Conservation (phyloP, 106 monocot genomes). For the Amphibolis antarctica region DNA sequence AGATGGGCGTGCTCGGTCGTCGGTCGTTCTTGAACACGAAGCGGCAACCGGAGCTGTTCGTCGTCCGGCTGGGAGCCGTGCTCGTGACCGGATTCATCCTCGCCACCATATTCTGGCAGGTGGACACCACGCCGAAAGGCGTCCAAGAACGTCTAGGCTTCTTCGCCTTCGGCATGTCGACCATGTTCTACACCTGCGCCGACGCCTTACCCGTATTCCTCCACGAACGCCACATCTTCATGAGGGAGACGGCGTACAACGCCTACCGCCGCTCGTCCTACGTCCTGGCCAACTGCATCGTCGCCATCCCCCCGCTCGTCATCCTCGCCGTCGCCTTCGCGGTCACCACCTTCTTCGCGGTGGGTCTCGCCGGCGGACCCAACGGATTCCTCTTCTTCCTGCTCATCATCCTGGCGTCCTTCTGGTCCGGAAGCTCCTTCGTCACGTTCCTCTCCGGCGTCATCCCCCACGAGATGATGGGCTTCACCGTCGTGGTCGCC, state of each 20-base stretch:
- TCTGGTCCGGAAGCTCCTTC: not conserved
- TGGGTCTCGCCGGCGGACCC: not conserved
- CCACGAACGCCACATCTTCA: not conserved
- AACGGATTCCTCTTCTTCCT: not conserved
- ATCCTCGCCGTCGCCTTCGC: not conserved
- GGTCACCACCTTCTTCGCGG: not conserved
- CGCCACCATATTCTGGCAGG: constrained; percentile 87
- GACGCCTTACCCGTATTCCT: not conserved
- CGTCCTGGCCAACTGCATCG: not conserved
- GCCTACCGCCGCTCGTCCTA: not conserved
- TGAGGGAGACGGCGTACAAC: not conserved
- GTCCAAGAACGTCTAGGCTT: not conserved
- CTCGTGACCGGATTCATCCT: constrained; percentile 79
- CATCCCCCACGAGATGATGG: not conserved
- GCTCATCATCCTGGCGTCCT: not conserved
- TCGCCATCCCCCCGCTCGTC: not conserved
- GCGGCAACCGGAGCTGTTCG: constrained; percentile 46
- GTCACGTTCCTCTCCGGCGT: not conserved
- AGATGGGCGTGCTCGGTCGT: constrained; percentile 34
- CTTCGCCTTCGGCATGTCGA: not conserved
- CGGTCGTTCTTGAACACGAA: constrained; percentile 36
- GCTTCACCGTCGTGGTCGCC: not conserved
- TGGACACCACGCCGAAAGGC: not conserved
- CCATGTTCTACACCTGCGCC: not conserved
- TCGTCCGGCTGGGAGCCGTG: constrained; percentile 51